These are phyloP conservation scores for Thermomyces lanuginosus DNA, from an alignment of 2,329 filamentous ascomycete genomes.

Conservation along the genomic window DNA sequence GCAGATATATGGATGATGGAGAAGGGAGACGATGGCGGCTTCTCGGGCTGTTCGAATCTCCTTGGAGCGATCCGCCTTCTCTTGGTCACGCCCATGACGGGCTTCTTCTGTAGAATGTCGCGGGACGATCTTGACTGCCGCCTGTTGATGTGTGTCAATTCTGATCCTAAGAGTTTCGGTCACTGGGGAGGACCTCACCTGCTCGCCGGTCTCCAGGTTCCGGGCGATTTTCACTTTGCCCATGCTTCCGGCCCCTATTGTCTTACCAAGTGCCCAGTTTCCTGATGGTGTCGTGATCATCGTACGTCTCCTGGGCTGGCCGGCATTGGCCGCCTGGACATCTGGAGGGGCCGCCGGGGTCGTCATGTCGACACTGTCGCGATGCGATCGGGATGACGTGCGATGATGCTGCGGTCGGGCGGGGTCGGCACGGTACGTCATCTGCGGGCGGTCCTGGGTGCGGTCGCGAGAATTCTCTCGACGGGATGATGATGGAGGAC, in stretches of 20 bases:
- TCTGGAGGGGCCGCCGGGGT: constrained; percentile 34
- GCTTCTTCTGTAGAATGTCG: constrained; percentile 78
- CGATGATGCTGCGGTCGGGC: constrained; percentile 30
- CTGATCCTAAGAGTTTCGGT: neutral
- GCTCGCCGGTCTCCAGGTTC: constrained; percentile 76
- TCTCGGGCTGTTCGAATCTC: constrained; percentile 90
- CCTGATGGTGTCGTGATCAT: constrained; percentile 81
- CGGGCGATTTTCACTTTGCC: constrained; percentile 94
- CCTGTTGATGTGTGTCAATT: no score
- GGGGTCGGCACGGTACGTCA: constrained; percentile 38
- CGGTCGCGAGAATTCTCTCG: constrained; percentile 51
- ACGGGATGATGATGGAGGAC: constrained; percentile 37
- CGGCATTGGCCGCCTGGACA: constrained; percentile 37
- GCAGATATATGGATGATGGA: constrained; percentile 91
- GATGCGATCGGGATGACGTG: constrained; percentile 26
- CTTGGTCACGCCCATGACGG: constrained; percentile 53
- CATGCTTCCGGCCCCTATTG: constrained; percentile 95
- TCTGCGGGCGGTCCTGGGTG: constrained; percentile 24
- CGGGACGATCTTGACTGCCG: constrained; percentile 94
- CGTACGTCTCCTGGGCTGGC: constrained; percentile 44
- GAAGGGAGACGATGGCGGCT: constrained; percentile 84
- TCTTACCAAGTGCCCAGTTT: constrained; percentile 91
- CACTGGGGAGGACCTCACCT: constrained; percentile 42
- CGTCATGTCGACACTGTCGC: constrained; percentile 29
- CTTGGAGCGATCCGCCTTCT: constrained; percentile 88